Conservation (phyloP, 164 flowering plant genomes). For the Chloranthus sessilifolius region DNA sequence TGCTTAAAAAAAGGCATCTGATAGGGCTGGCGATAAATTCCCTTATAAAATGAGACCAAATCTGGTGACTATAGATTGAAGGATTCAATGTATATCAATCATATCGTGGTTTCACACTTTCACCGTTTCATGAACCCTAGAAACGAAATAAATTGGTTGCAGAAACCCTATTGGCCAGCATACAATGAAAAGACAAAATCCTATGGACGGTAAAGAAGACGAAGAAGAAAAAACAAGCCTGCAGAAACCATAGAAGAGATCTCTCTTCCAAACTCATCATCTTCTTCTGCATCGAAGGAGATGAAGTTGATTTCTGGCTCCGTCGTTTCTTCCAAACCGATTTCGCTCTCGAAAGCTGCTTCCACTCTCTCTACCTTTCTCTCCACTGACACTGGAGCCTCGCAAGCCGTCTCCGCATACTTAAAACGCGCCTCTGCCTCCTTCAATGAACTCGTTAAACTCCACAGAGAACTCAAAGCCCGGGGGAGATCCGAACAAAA, state of each 20-base stretch:
- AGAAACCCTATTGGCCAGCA: too few relatives aligned
- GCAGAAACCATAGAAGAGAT: too few relatives aligned
- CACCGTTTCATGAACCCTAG: not conserved
- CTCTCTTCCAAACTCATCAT: too few relatives aligned
- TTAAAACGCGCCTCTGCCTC: constrained; percentile 22
- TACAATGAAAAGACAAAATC: too few relatives aligned
- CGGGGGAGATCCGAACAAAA: constrained; percentile 1
- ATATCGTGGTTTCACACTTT: too few relatives aligned
- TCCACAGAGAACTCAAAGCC: constrained; percentile 19
- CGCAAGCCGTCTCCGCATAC: constrained; percentile 19
- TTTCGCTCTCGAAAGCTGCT: constrained; percentile 26
- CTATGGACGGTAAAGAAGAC: too few relatives aligned
- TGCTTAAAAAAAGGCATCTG: too few relatives aligned
- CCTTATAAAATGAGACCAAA: too few relatives aligned
- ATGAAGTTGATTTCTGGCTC: constrained; percentile 22
- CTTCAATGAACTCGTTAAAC: constrained; percentile 23
- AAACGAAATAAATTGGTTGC: not conserved
- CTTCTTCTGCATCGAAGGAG: too few relatives aligned
- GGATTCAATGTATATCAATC: too few relatives aligned
- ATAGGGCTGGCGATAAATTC: too few relatives aligned
- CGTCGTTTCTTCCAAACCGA: constrained; percentile 21
- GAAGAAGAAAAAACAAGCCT: not conserved
- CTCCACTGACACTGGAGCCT: constrained; percentile 20
- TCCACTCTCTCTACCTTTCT: constrained; percentile 17
- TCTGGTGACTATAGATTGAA: too few relatives aligned